Evolutionary conservation across 2,329 filamentous ascomycete species (phyloP).

Genomic region (Sordariomycetes sp.): DNA sequence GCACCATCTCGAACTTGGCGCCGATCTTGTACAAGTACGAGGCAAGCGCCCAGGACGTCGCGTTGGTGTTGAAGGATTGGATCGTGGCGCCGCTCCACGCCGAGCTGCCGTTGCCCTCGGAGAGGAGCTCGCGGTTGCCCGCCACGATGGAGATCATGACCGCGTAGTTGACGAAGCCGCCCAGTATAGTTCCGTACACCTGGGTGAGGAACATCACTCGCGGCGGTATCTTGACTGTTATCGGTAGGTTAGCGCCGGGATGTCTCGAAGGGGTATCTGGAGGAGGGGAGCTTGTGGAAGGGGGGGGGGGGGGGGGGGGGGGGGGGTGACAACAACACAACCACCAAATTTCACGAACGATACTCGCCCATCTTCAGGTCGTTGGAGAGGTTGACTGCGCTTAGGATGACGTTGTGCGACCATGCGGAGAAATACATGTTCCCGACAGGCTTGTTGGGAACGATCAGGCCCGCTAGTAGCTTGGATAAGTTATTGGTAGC

Average conservation of each 20-base stretch:
- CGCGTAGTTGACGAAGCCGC: slow-evolving; percentile 41
- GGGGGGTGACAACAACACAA: too few species aligned
- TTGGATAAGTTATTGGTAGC: slow-evolving; percentile 48
- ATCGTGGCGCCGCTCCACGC: slow-evolving; percentile 42
- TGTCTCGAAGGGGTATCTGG: background rate
- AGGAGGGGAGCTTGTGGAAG: too few species aligned
- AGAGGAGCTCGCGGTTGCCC: slow-evolving; percentile 34
- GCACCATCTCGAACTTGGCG: slow-evolving; percentile 32
- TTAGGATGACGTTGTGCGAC: slow-evolving; percentile 45
- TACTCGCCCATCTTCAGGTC: slow-evolving; percentile 51
- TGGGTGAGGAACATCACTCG: slow-evolving; percentile 45
- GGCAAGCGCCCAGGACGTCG: slow-evolving; percentile 38
- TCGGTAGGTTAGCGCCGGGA: slow-evolving; percentile 9
- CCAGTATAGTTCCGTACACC: slow-evolving; percentile 40
- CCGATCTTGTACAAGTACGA: slow-evolving; percentile 38
- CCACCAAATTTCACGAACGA: too few species aligned
- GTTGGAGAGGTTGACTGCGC: slow-evolving; percentile 36
- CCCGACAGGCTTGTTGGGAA: slow-evolving; percentile 38
- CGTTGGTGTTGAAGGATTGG: slow-evolving; percentile 37
- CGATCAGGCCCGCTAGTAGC: slow-evolving; percentile 40
- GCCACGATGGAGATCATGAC: slow-evolving; percentile 44
- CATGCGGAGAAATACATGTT: slow-evolving; percentile 50
- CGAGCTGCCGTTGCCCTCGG: slow-evolving; percentile 30
- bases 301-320: too few species aligned
- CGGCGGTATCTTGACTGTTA: slow-evolving; percentile 42